phyloP scores from a whole-genome alignment of 805 yeast genomes.

The Sugiyamaella valdiviana region DNA sequence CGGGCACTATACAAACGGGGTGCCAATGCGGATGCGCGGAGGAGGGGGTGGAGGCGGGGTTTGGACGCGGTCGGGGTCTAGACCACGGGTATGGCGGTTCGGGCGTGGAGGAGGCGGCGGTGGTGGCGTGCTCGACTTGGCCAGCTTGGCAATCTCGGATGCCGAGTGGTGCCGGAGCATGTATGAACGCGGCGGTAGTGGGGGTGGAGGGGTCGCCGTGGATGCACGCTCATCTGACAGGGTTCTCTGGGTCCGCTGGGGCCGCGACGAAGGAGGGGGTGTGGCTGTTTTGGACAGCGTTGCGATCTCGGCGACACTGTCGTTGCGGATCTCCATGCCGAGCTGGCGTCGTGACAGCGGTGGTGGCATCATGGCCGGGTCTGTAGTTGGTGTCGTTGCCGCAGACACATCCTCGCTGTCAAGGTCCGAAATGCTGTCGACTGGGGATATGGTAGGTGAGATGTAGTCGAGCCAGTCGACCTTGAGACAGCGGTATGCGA shows the following conservation, averaged over 20 bases:
- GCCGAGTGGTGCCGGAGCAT: not conserved
- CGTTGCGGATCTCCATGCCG: conserved; percentile 7
- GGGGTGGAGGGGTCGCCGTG: conserved; percentile 2
- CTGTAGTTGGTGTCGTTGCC: not conserved
- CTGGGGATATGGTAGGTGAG: conserved; percentile 8
- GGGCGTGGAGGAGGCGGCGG: not conserved
- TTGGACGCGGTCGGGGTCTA: not conserved
- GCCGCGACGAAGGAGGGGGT: conserved; percentile 6
- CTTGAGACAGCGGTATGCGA: conserved; percentile 24
- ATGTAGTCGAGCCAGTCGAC: conserved; percentile 23
- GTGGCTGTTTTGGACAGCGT: conserved; percentile 13
- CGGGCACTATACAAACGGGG: conserved; percentile 1
- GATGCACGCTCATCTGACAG: not conserved
- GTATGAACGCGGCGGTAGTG: conserved; percentile 3
- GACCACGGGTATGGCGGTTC: not conserved
- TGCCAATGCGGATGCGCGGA: conserved; percentile 4
- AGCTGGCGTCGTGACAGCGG: conserved; percentile 6
- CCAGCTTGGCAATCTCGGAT: not conserved
- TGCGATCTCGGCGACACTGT: conserved; percentile 6
- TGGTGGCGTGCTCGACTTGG: not conserved
- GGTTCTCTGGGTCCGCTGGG: not conserved
- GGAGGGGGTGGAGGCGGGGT: conserved; percentile 12
- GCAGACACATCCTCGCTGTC: not conserved
- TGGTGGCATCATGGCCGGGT: not conserved
- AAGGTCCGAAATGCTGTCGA: not conserved